Evolutionary conservation across 495 filamentous ascomycete genomes (phyloP).

Genomic region (Annulohypoxylon stygium): DNA sequence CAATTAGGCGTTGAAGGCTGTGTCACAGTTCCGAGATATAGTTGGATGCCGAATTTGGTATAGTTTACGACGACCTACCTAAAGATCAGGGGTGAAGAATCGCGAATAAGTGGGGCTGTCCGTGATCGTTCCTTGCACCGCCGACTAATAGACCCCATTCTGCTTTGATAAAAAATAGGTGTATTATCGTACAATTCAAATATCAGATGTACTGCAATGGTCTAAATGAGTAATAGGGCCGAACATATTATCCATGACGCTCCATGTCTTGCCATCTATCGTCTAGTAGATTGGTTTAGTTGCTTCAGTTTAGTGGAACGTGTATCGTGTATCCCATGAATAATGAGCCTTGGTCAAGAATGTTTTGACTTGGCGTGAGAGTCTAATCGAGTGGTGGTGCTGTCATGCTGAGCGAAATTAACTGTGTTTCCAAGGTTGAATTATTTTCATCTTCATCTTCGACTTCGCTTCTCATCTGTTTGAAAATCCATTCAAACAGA

Average conservation of each 20-base stretch:
- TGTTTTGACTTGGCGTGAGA: not conserved
- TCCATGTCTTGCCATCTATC: not conserved
- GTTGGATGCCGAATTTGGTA: not conserved
- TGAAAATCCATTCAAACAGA: slow-evolving; percentile 15
- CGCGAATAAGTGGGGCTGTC: not conserved
- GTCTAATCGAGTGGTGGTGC: not conserved
- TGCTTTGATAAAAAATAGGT: not conserved
- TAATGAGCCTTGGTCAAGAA: not conserved
- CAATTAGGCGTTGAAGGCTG: not conserved
- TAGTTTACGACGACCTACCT: slow-evolving; percentile 9
- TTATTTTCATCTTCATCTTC: not conserved
- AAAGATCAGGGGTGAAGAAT: not conserved
- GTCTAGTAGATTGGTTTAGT: not conserved
- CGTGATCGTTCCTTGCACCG: not conserved
- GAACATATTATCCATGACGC: not conserved
- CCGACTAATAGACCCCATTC: not conserved
- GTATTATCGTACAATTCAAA: not conserved
- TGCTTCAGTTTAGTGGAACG: not conserved
- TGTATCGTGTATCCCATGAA: not conserved
- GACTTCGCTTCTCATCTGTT: slow-evolving; percentile 1
- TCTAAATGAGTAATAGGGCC: not conserved
- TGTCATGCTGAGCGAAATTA: not conserved
- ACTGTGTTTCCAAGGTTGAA: not conserved
- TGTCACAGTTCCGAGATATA: not conserved
- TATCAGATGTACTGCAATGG: not conserved